phyloP scores from a whole-genome alignment of 169 alveolate genomes.

The Perkinsus olseni region DNA sequence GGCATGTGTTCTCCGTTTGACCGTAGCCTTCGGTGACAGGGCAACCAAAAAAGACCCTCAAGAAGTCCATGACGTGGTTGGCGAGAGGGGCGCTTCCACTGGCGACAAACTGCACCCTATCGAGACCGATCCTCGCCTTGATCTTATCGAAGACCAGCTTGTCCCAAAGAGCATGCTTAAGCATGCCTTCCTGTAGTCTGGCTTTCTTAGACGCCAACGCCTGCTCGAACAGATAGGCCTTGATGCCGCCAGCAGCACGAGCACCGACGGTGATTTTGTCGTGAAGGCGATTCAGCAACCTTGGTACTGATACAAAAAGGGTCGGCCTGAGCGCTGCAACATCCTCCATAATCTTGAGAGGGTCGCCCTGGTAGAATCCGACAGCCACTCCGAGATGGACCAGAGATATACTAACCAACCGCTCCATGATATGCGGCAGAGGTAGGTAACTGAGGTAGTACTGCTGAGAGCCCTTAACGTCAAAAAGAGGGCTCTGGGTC shows the following conservation, averaged over 20 bases:
- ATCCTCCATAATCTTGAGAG: constrained; percentile 59
- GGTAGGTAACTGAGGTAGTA: constrained; percentile 75
- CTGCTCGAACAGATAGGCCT: background rate
- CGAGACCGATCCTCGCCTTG: constrained; percentile 54
- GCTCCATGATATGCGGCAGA: constrained; percentile 71
- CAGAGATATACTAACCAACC: constrained; percentile 31
- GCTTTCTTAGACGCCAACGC: background rate
- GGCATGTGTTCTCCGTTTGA: background rate
- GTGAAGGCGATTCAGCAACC: constrained; percentile 58
- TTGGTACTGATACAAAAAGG: constrained; percentile 69
- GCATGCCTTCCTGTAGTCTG: background rate
- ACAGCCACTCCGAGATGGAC: background rate
- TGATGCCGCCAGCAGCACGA: background rate
- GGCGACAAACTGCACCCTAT: constrained; percentile 57
- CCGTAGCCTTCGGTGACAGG: constrained; percentile 52
- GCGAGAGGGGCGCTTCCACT: constrained; percentile 78
- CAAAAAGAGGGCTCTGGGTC: constrained; percentile 21
- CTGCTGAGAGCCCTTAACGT: background rate
- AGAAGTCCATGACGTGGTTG: constrained; percentile 48
- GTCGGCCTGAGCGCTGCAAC: constrained; percentile 66
- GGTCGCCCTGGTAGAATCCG: constrained; percentile 46
- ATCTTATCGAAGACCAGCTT: constrained; percentile 55
- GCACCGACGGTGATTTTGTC: constrained; percentile 26
- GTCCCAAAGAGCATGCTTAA: constrained; percentile 49
- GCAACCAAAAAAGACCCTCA: constrained; percentile 53